Percentiles rank a stretch among this genome's conserved stretches.
Evolutionary conservation across 2,329 filamentous ascomycete genomes (phyloP).

Genomic region (Teratosphaeria viscida): DNA sequence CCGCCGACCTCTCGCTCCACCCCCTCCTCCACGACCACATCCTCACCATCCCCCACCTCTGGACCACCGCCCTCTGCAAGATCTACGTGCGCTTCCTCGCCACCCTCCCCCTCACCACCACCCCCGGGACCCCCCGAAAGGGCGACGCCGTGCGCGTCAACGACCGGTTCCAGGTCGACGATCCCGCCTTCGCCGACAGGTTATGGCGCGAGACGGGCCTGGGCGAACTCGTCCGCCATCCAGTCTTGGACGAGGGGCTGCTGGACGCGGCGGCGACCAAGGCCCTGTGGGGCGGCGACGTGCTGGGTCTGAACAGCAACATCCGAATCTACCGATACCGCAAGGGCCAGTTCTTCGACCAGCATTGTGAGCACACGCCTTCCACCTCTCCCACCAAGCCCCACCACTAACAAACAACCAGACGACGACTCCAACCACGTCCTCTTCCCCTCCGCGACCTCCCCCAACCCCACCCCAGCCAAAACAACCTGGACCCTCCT

Average conservation of each 20-base stretch:
- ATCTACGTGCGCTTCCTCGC: slow-evolving; percentile 65
- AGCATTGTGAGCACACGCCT: slow-evolving; percentile 61
- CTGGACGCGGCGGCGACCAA: slow-evolving; percentile 21
- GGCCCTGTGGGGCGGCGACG: slow-evolving; percentile 63
- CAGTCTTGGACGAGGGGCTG: slow-evolving; percentile 22
- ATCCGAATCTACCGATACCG: slow-evolving; percentile 83
- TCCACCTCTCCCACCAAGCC: not conserved
- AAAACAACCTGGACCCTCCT: slow-evolving; percentile 87
- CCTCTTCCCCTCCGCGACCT: slow-evolving; percentile 39
- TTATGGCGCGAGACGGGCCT: slow-evolving; percentile 72
- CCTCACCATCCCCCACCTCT: slow-evolving; percentile 61
- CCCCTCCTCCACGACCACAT: slow-evolving; percentile 56
- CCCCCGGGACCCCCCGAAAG: slow-evolving; percentile 65
- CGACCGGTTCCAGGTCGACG: slow-evolving; percentile 76
- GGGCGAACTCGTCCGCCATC: slow-evolving; percentile 44
- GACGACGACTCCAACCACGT: slow-evolving; percentile 81
- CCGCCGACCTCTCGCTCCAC: slow-evolving; percentile 52
- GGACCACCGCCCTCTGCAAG: slow-evolving; percentile 63
- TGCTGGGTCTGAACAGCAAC: slow-evolving; percentile 76
- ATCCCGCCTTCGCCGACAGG: slow-evolving; percentile 59
- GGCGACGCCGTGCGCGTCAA: slow-evolving; percentile 79
- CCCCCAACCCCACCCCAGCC: slow-evolving; percentile 37
- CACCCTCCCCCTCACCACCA: slow-evolving; percentile 62
- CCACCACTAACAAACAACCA: slow-evolving; percentile 27
- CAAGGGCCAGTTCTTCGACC: slow-evolving; percentile 80